Percentiles rank a stretch among this genome's conserved stretches.
These are phyloP conservation scores for Phytophthora pinifolia DNA, from an alignment of 352 stramenopile species.

Conservation along the genomic window DNA sequence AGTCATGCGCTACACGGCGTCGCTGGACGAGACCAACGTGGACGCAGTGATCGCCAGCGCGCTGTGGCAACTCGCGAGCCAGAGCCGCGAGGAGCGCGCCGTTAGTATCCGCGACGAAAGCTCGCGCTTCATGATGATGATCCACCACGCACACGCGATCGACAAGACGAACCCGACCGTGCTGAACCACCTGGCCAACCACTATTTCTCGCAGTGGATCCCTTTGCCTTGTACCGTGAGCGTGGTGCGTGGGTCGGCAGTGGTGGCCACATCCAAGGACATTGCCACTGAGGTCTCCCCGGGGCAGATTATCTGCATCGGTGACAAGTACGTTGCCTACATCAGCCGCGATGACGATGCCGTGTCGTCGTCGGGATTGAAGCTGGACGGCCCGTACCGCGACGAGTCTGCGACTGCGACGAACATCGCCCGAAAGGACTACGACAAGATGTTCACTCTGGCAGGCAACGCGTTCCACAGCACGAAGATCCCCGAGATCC, in stretches of 20 bases:
- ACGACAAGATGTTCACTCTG: constrained; percentile 91
- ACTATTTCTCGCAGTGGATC: constrained; percentile 98
- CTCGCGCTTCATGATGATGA: constrained; percentile 90
- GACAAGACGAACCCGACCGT: constrained; percentile 91
- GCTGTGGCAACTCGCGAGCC: constrained; percentile 89
- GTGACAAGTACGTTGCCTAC: constrained; percentile 90
- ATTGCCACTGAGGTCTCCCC: constrained; percentile 86
- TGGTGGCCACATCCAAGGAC: constrained; percentile 87
- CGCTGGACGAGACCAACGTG: constrained; percentile 91
- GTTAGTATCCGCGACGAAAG: constrained; percentile 85
- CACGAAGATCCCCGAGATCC: constrained; percentile 90
- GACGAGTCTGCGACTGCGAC: constrained; percentile 64
- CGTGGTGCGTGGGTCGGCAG: constrained; percentile 82
- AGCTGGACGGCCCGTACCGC: constrained; percentile 79
- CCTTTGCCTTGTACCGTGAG: constrained; percentile 86
- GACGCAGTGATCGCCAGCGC: constrained; percentile 94
- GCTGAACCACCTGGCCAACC: constrained; percentile 97
- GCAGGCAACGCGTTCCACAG: constrained; percentile 88
- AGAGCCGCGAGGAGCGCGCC: constrained; percentile 70
- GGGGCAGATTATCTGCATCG: constrained; percentile 94
- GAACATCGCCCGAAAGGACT: constrained; percentile 85
- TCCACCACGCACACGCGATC: constrained; percentile 89
- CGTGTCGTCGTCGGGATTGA: constrained; percentile 63
- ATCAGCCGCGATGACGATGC: constrained; percentile 69
- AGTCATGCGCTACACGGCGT: constrained; percentile 85